phyloP scores from a whole-genome alignment of 495 filamentous ascomycete species.

The Aspergillus asperescens region DNA sequence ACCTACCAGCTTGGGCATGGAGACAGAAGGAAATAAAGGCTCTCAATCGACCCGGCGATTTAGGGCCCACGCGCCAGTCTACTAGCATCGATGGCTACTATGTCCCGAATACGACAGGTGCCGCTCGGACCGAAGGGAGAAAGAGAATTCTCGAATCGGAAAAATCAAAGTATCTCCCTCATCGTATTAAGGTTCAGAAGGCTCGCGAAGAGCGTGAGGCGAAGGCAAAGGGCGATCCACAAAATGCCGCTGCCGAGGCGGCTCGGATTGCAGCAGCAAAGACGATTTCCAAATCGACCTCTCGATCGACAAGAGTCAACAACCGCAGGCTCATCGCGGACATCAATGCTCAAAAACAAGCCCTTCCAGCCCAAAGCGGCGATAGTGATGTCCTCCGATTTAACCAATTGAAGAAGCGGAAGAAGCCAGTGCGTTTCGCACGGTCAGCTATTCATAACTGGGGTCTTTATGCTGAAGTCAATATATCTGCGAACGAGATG shows the following conservation, averaged over 20 bases:
- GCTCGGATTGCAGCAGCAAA: constrained; percentile 75
- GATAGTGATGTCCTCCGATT: constrained; percentile 89
- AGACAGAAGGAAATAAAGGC: constrained; percentile 84
- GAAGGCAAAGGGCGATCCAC: constrained; percentile 64
- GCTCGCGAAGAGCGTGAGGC: constrained; percentile 84
- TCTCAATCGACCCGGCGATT: constrained; percentile 57
- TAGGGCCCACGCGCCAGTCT: constrained; percentile 47
- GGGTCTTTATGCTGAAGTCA: constrained; percentile 96
- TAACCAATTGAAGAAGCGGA: constrained; percentile 98
- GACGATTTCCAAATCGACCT: constrained; percentile 68
- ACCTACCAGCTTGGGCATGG: constrained; percentile 78
- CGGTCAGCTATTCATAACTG: constrained; percentile 98
- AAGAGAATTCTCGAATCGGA: constrained; percentile 93
- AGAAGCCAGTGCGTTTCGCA: constrained; percentile 98
- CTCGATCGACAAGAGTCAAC: constrained; percentile 86
- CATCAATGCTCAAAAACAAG: constrained; percentile 88
- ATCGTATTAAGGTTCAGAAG: constrained; percentile 91
- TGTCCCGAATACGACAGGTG: constrained; percentile 75
- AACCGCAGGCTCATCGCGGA: constrained; percentile 91
- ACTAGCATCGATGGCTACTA: constrained; percentile 82
- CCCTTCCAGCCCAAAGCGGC: constrained; percentile 59
- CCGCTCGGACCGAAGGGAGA: constrained; percentile 84
- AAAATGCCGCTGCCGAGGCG: constrained; percentile 58
- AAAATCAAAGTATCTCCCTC: constrained; percentile 96
- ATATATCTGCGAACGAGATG: constrained; percentile 97